phyloP scores from a whole-genome alignment of 257 asterid genomes.

The Leonotis leonurus region DNA sequence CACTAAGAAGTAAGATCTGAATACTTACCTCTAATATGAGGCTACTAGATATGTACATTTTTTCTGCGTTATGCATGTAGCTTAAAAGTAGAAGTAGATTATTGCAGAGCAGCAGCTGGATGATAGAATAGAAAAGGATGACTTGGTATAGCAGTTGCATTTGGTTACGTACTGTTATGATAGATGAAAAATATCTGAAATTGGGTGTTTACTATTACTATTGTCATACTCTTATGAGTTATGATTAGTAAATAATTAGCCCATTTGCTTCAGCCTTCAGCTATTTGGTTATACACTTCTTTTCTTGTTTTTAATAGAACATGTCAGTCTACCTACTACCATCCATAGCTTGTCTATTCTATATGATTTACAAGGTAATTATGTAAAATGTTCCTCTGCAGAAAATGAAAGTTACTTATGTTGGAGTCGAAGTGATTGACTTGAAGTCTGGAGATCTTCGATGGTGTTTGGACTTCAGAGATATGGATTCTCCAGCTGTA shows the following conservation, averaged over 20 bases:
- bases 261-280: neutral
- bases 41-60: neutral
- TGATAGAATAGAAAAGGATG: neutral
- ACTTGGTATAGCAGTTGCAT: constrained; percentile 1
- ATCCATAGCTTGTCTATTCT: neutral
- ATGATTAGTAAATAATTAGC: neutral
- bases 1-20: neutral
- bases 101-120: neutral
- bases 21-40: constrained; percentile 1
- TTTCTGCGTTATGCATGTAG: neutral
- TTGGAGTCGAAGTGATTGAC: constrained; percentile 82
- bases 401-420: constrained; percentile 88
- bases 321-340: neutral
- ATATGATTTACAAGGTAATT: neutral
- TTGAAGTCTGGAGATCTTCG: constrained; percentile 83
- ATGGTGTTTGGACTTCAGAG: constrained; percentile 99
- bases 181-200: neutral
- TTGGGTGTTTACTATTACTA: neutral
- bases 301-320: neutral
- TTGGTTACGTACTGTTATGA: constrained; percentile 3
- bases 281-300: neutral
- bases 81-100: neutral
- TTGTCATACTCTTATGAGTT: neutral
- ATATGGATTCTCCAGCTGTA: constrained; percentile 89
- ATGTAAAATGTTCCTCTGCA: constrained; percentile 30